Evolutionary conservation across 352 stramenopile genomes (phyloP).

Genomic region (Phytophthora nicotianae): DNA sequence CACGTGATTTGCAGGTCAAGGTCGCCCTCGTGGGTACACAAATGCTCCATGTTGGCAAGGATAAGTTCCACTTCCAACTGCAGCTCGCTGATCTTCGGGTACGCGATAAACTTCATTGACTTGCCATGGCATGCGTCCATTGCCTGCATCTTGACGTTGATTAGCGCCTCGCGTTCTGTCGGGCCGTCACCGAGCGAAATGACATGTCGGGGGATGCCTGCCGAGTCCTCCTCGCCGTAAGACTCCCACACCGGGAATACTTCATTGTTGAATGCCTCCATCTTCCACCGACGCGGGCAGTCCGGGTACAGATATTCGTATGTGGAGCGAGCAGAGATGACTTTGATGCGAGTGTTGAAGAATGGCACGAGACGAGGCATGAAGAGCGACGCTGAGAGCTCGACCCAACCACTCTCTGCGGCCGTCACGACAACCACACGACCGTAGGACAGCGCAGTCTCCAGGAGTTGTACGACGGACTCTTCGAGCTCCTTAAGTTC

Average conservation of each 20-base stretch:
- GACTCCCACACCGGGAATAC: slow-evolving; percentile 80
- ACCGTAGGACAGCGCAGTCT: slow-evolving; percentile 72
- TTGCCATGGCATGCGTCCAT: slow-evolving; percentile 84
- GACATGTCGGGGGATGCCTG: slow-evolving; percentile 67
- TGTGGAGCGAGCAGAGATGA: slow-evolving; percentile 89
- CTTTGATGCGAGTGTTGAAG: slow-evolving; percentile 82
- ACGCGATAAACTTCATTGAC: slow-evolving; percentile 89
- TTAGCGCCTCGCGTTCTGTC: slow-evolving; percentile 83
- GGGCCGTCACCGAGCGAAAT: slow-evolving; percentile 85
- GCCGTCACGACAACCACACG: slow-evolving; percentile 91
- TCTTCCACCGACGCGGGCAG: slow-evolving; percentile 87
- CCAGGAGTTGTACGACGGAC: slow-evolving; percentile 74
- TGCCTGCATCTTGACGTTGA: slow-evolving; percentile 87
- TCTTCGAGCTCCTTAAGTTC: slow-evolving; percentile 82
- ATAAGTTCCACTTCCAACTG: slow-evolving; percentile 83
- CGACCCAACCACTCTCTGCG: slow-evolving; percentile 90
- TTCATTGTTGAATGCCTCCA: slow-evolving; percentile 89
- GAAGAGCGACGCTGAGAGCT: slow-evolving; percentile 87
- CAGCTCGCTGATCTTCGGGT: slow-evolving; percentile 85
- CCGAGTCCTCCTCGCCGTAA: slow-evolving; percentile 56
- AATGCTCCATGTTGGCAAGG: slow-evolving; percentile 76
- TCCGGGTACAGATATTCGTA: slow-evolving; percentile 91
- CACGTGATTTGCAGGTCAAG: slow-evolving; percentile 86
- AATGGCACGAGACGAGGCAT: slow-evolving; percentile 84
- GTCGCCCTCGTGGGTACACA: slow-evolving; percentile 84